Conservation (phyloP, 2,329 filamentous ascomycete species). For the Ambrosiella beaveri region DNA sequence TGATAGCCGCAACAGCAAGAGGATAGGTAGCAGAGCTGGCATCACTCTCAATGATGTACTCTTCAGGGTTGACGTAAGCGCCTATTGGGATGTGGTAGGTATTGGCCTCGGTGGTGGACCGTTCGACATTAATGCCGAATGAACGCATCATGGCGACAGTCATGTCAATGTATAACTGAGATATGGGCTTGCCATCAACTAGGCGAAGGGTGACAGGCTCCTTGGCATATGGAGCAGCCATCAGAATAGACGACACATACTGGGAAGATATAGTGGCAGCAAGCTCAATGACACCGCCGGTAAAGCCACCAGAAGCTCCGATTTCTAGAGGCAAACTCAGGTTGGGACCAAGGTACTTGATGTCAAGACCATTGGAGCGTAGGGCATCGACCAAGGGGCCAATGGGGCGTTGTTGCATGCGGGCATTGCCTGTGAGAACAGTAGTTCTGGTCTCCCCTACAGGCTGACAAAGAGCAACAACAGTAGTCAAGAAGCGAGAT, state of each 20-base stretch:
- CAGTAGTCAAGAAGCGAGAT: conserved; percentile 84
- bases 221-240: conserved; percentile 95
- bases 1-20: conserved; percentile 83
- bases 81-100: conserved; percentile 89
- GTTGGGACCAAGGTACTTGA: conserved; percentile 71
- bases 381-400: conserved; percentile 84
- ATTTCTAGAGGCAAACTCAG: conserved; percentile 73
- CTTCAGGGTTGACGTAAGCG: conserved; percentile 61
- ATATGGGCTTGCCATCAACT: conserved; percentile 93
- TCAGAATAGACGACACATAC: conserved; percentile 90
- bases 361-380: conserved; percentile 65
- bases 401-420: conserved; percentile 93
- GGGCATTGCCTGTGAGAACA: conserved; percentile 76
- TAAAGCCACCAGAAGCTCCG: conserved; percentile 64
- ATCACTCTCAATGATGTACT: conserved; percentile 90
- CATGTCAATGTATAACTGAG: conserved; percentile 96
- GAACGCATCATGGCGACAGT: conserved; percentile 93
- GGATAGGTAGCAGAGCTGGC: conserved; percentile 96
- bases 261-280: conserved; percentile 96
- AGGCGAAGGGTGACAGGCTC: conserved; percentile 77
- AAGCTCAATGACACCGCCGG: conserved; percentile 75
- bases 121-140: conserved; percentile 69
- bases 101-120: conserved; percentile 61
- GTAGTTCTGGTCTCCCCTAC: conserved; percentile 44
- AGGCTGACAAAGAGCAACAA: conserved; percentile 65